Conservation (phyloP, 2,329 filamentous ascomycete genomes). For the Fusarium luffae region DNA sequence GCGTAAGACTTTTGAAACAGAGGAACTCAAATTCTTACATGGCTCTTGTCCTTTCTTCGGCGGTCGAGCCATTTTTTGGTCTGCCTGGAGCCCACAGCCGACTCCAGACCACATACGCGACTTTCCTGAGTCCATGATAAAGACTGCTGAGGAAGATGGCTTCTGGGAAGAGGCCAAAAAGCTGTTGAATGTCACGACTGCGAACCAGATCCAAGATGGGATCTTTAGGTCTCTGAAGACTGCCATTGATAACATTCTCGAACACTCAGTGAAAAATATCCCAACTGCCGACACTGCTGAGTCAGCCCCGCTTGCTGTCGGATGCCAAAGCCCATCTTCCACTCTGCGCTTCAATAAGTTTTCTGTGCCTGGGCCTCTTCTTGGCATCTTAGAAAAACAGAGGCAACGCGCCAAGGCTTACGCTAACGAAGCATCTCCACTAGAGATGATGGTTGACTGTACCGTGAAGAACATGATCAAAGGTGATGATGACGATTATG, state of each 20-base stretch:
- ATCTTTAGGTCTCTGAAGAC: background rate
- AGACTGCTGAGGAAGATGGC: background rate
- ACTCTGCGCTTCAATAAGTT: background rate
- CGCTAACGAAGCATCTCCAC: background rate
- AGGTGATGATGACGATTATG: background rate
- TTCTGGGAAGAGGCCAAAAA: background rate
- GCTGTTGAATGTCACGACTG: background rate
- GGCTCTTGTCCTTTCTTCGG: background rate
- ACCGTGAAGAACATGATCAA: background rate
- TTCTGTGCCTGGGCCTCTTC: background rate
- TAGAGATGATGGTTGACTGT: slow-evolving; percentile 3
- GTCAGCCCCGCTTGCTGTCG: background rate
- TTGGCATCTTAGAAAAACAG: background rate
- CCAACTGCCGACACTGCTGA: background rate
- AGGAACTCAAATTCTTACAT: background rate
- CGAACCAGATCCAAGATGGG: background rate
- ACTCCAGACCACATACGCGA: background rate
- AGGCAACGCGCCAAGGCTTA: background rate
- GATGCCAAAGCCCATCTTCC: background rate
- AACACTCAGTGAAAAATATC: background rate
- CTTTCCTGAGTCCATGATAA: background rate
- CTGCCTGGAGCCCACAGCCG: background rate
- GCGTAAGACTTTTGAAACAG: background rate
- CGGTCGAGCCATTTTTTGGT: background rate
- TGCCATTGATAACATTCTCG: background rate